Evolutionary conservation across 2,329 filamentous ascomycete genomes (phyloP), one percentile per base, ranked within the genome.

Genomic region (Fusarium sp.): DNA sequence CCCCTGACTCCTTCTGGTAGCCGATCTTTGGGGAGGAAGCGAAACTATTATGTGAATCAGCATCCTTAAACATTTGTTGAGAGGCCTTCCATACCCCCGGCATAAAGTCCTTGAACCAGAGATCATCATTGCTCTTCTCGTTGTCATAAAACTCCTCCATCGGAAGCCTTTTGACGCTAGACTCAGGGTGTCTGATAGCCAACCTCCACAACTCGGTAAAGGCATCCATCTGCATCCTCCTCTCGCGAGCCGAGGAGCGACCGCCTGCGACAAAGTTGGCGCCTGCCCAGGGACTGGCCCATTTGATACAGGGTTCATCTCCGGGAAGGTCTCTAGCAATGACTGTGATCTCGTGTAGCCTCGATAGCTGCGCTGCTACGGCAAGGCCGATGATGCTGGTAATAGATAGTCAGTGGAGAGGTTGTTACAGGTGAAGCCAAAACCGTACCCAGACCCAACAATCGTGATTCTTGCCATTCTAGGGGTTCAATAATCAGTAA

Each of bases 51-150:
- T 10, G n/a, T 5, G 8, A 10, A 14, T 60, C 23, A 62, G 18
- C n/a, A 34, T 20, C 20, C n/a, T 53, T 2, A 31, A 55, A 42
- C 7, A 4, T 23, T 18, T 20, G 2, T 3, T 3, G 4, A 42
- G 7, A 16, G 16, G 16, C 9, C 6, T 16, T 8, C 14, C 20
- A 33, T 46, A 61, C 58, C 4, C 50, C 46, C 2, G 67, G 64
- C 6, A 67, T n/a, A n/a, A 56, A 55, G n/a, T 62, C 29, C 18
- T 50, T 42, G 16, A 54, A 67, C 67, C 67, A 69, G 2, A 67
- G 16, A 34, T 67, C 40, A 14, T 64, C 49, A 9, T 33, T 16
- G 11, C 34, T 20, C 13, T 34, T 61, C 9, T 61, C 58, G 3
- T 51, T 23, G 27, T 64, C 64, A 14, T 58, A 53, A 11, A 69